phyloP scores from a whole-genome alignment of 495 filamentous ascomycete genomes.

The Cetradonia linearis region DNA sequence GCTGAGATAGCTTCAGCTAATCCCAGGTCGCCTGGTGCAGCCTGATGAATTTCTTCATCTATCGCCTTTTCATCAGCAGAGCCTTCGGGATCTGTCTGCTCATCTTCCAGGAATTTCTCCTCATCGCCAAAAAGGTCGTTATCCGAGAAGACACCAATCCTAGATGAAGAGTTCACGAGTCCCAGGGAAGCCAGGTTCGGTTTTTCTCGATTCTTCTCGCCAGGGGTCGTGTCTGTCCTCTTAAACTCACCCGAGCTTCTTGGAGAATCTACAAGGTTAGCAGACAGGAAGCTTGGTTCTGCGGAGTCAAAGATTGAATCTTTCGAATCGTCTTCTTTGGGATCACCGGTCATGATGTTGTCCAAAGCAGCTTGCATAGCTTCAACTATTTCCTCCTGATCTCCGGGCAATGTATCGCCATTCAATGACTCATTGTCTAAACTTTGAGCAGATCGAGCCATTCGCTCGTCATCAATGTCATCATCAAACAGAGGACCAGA shows the following conservation, averaged over 20 bases:
- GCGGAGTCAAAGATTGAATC: conserved; percentile 42
- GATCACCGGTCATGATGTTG: conserved; percentile 78
- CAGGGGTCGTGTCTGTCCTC: conserved; percentile 31
- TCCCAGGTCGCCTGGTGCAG: conserved; percentile 89
- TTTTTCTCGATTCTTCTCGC: conserved; percentile 48
- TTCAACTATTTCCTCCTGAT: conserved; percentile 57
- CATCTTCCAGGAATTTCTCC: conserved; percentile 75
- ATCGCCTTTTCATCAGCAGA: conserved; percentile 45
- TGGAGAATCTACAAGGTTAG: conserved; percentile 38
- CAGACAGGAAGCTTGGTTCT: conserved; percentile 37
- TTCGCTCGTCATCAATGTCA: conserved; percentile 53
- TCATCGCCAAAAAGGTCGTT: conserved; percentile 91
- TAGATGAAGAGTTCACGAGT: conserved; percentile 67
- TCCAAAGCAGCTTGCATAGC: conserved; percentile 93
- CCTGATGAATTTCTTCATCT: conserved; percentile 84
- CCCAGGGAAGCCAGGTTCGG: conserved; percentile 86
- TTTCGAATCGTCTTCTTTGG: conserved; percentile 52
- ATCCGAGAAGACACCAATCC: conserved; percentile 81
- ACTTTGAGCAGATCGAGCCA: conserved; percentile 51
- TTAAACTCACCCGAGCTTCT: conserved; percentile 48
- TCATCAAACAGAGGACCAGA: conserved; percentile 55
- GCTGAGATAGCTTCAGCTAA: conserved; percentile 83
- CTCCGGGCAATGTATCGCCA: conserved; percentile 34
- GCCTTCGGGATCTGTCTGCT: conserved; percentile 62
- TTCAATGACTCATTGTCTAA: conserved; percentile 42